Conservation (phyloP, 2,329 filamentous ascomycete species). For the Graphiopsis chlorocephala region DNA sequence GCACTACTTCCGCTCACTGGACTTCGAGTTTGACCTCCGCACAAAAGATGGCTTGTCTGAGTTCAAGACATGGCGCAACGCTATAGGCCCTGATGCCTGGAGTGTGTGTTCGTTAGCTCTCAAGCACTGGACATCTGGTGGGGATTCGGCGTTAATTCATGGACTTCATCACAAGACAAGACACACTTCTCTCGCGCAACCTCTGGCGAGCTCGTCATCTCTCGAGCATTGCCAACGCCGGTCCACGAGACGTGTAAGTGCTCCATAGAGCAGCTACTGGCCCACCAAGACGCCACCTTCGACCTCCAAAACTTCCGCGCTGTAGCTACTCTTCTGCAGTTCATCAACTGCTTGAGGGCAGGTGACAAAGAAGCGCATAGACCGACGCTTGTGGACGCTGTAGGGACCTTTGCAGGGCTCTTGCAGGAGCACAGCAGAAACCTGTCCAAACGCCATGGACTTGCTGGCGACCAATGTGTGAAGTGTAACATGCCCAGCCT, state of each 20-base stretch:
- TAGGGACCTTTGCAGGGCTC: not conserved
- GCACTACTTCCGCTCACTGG: not conserved
- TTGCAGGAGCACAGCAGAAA: not conserved
- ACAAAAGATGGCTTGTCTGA: not conserved
- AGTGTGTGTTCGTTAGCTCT: not conserved
- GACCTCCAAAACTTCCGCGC: not conserved
- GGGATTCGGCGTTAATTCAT: not conserved
- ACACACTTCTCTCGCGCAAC: not conserved
- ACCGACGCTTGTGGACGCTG: not conserved
- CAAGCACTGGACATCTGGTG: constrained; percentile 13
- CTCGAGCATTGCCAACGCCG: not conserved
- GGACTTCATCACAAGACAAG: not conserved
- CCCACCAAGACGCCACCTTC: not conserved
- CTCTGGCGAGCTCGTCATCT: not conserved
- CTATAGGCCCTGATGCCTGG: not conserved
- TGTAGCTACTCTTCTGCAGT: not conserved
- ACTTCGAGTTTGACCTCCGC: constrained; percentile 10
- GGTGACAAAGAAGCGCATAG: not conserved
- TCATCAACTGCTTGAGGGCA: not conserved
- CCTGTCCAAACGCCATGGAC: not conserved
- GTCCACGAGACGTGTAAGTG: not conserved
- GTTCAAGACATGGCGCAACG: not conserved
- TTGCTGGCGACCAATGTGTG: not conserved
- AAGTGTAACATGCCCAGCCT: not conserved
- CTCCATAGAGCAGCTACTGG: not conserved